Conservation (phyloP, 306 rosid genomes). For the Quercus ilex region DNA sequence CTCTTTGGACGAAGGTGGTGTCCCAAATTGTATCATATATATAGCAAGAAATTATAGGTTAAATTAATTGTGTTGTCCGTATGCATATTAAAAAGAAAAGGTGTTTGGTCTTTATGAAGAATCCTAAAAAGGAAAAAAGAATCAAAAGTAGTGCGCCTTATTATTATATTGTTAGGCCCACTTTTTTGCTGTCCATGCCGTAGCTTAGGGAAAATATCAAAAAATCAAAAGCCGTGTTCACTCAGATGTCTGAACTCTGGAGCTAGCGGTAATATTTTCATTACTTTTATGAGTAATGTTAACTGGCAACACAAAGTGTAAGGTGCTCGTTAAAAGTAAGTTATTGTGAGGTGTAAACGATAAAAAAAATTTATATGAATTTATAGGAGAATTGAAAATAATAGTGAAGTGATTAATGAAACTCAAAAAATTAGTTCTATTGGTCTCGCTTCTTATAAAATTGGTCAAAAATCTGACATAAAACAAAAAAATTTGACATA, state of each 20-base stretch:
- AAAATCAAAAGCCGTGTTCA: not conserved
- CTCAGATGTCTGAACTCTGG: not conserved
- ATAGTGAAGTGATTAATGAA: not conserved
- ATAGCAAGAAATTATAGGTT: not conserved
- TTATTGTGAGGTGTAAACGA: no score
- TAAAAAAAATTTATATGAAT: no score
- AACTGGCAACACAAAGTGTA: no score
- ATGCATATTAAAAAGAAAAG: not conserved
- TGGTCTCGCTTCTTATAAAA: accelerated
- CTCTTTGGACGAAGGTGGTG: not conserved
- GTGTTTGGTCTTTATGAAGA: not conserved
- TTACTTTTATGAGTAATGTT: no score
- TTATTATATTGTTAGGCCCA: not conserved
- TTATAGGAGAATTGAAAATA: not conserved
- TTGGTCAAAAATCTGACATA: no score
- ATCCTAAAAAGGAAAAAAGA: not conserved
- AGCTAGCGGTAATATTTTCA: not conserved
- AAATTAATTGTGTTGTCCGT: not conserved
- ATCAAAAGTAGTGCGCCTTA: not conserved
- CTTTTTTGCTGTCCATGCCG: not conserved
- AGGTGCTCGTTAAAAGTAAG: no score
- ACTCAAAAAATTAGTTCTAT: no score
- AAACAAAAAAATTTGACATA: no score
- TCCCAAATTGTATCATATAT: not conserved
- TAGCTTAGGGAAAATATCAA: not conserved